Evolutionary conservation across 192 early-diverging fungal genomes (phyloP).

Genomic region (Umbelopsis sp.): DNA sequence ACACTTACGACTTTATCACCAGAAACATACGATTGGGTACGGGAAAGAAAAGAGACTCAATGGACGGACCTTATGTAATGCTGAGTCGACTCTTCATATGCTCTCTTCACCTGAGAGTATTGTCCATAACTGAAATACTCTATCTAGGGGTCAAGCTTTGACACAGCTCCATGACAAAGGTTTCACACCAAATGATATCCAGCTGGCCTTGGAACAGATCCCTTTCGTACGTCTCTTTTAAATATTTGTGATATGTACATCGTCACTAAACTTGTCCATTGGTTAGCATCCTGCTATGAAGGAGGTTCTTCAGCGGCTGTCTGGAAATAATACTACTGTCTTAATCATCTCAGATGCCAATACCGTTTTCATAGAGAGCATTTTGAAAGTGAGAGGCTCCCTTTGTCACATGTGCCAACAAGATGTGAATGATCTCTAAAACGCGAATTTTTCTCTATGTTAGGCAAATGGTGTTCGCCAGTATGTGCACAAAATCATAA

Average conservation of each 20-base stretch:
- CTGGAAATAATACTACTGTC: conserved; percentile 46
- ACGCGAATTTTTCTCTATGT: background rate
- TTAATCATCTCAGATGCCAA: conserved; percentile 68
- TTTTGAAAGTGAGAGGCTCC: conserved; percentile 48
- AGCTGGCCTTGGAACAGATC: conserved; percentile 31
- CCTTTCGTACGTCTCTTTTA: conserved; percentile 50
- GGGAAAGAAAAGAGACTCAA: conserved; percentile 33
- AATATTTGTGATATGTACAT: background rate
- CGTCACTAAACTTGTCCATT: background rate
- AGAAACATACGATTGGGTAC: conserved; percentile 35
- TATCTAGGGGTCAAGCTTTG: conserved; percentile 32
- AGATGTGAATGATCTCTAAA: background rate
- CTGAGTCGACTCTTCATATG: background rate
- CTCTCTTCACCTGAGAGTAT: background rate
- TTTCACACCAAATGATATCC: conserved; percentile 33
- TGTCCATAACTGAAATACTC: background rate
- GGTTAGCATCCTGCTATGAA: conserved; percentile 47
- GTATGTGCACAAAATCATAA: conserved; percentile 52
- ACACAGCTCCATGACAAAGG: conserved; percentile 41
- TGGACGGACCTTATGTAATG: conserved; percentile 69
- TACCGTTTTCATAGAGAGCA: conserved; percentile 57
- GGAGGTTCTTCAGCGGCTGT: conserved; percentile 44
- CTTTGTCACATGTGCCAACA: too few species aligned
- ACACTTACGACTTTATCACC: conserved; percentile 40
- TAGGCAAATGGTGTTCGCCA: conserved; percentile 51